Conservation (phyloP, 768 basidiomycete species). For the Kwoniella europaea region DNA sequence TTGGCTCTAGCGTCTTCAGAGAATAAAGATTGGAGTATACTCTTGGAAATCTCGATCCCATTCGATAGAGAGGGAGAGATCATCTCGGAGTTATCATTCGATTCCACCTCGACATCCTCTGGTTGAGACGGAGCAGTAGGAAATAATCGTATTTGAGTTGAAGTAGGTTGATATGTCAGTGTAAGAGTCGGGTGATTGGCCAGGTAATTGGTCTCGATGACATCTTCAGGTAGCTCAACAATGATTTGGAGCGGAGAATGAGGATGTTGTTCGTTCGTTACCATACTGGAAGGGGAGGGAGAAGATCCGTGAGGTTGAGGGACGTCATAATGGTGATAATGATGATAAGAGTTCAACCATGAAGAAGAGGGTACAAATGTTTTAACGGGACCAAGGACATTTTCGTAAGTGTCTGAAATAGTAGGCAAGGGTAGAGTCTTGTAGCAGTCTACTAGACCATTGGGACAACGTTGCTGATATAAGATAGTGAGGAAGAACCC, state of each 20-base stretch:
- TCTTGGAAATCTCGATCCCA: not conserved
- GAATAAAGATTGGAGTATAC: not conserved
- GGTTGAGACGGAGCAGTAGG: too few relatives aligned
- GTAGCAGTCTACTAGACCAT: not conserved
- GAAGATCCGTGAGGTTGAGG: not conserved
- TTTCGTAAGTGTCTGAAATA: not conserved
- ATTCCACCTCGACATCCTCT: not conserved
- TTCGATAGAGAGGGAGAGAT: not conserved
- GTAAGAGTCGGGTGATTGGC: not conserved
- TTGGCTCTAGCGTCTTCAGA: not conserved
- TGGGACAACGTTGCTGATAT: not conserved
- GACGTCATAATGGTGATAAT: not conserved
- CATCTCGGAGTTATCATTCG: not conserved
- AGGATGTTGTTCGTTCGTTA: not conserved
- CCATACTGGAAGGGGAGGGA: not conserved
- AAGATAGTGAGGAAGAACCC: not conserved
- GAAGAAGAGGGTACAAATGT: not conserved
- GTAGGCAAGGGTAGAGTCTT: not conserved
- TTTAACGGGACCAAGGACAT: not conserved
- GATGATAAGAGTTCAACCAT: not conserved
- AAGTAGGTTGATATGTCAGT: not conserved
- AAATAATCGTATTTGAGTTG: not conserved
- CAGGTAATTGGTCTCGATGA: not conserved
- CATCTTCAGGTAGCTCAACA: not conserved
- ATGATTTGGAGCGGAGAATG: not conserved